Evolutionary conservation across 768 basidiomycete species (phyloP), one percentile per base, ranked within the genome.

Genomic region (Russula vinacea): DNA sequence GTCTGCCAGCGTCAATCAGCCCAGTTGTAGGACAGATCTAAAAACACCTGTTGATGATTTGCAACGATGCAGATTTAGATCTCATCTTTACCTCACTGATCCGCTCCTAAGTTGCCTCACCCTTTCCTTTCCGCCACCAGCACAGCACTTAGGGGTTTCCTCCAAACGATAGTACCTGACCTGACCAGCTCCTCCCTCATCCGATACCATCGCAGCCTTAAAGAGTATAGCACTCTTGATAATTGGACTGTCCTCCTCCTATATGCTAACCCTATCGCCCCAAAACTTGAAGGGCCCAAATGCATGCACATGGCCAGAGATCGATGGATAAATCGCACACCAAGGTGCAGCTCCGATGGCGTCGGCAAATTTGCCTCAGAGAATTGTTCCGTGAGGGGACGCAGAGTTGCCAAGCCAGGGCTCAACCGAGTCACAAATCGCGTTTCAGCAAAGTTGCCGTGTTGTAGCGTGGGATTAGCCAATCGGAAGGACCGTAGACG

Each of bases 361-460:
- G n/a, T 53, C 52, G 33, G 52, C 19, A n/a, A 53, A 35, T 35
- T 53, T 33, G 52, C 52, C 52, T 35, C 52, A 29, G 29, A 29
- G 5, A 29, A 29, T 29, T 29, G 29, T 35, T 35, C 35, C 6
- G 6, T 35, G 35, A 35, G 10, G 10, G 35, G 35, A 35, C 35
- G 6, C 35, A 35, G 33, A 35, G 35, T 35, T 35, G 29, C 29
- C 29, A 29, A 29, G 29, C 29, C 29, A 29, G 29, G 29, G 29
- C 29, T 29, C 29, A 5, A 29, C 2, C 29, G 29, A 29, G 29
- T 29, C 29, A 29, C 29, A 29, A 29, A 29, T 5, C 29, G 29
- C 29, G 29, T 29, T 29, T 29, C 29, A 29, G 29, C 29, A 29
- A 29, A 29, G 29, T 29, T 6, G n/a, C n/a, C n/a, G n/a, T n/a